phyloP scores from a whole-genome alignment of 306 rosid species.

The Carpinus fangiana region DNA sequence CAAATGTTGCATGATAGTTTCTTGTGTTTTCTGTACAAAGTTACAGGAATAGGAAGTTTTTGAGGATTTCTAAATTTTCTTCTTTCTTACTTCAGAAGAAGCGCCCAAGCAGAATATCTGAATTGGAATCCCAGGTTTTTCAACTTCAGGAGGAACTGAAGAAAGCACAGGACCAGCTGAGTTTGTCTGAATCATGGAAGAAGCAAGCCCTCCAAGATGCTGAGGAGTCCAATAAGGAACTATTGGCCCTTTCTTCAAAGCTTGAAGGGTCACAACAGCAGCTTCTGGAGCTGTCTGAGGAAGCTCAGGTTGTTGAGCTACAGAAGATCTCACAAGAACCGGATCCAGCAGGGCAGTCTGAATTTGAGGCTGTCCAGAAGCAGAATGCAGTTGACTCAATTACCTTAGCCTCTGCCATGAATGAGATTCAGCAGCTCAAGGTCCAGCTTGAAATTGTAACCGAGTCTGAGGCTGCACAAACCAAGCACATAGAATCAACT shows the following conservation, averaged over 20 bases:
- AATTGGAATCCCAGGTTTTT: conserved; percentile 81
- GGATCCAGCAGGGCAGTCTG: conserved; percentile 49
- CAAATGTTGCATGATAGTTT: background rate
- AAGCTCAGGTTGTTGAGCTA: conserved; percentile 51
- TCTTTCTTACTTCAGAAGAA: conserved; percentile 56
- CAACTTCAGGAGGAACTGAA: conserved; percentile 77
- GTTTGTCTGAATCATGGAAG: conserved; percentile 65
- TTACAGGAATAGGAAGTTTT: conserved; percentile 11
- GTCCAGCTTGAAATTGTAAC: conserved; percentile 62
- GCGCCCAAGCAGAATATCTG: conserved; percentile 80
- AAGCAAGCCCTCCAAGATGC: conserved; percentile 71
- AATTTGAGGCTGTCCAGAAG: conserved; percentile 51
- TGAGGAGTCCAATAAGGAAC: conserved; percentile 60
- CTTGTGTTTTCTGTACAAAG: background rate
- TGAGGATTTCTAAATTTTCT: conserved; percentile 14
- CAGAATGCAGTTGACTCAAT: conserved; percentile 55
- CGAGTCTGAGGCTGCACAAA: conserved; percentile 47
- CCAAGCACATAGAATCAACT: conserved; percentile 44
- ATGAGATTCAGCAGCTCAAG: conserved; percentile 72
- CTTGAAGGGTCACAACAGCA: conserved; percentile 67
- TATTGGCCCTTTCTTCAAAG: conserved; percentile 54
- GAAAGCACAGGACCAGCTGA: conserved; percentile 57
- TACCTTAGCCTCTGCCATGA: conserved; percentile 57
- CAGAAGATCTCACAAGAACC: conserved; percentile 53
- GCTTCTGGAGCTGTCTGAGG: conserved; percentile 57